Percentiles rank a stretch among this genome's conserved stretches.
These are phyloP conservation scores for Alternaria burnsii DNA, from an alignment of 2,329 filamentous ascomycete species.

Conservation along the genomic window DNA sequence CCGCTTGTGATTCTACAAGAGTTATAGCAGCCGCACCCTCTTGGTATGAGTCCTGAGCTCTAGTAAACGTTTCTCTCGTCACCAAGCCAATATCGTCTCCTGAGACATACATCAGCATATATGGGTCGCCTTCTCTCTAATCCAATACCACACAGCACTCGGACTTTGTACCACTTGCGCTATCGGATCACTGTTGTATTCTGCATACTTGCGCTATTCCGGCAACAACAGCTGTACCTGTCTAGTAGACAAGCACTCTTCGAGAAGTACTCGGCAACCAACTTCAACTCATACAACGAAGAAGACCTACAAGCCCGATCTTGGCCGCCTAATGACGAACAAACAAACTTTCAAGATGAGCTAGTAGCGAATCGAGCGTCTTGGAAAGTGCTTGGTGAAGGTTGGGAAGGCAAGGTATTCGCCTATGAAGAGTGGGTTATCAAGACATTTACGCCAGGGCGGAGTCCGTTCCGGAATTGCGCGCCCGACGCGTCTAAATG, in stretches of 20 bases:
- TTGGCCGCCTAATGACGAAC: constrained; percentile 16
- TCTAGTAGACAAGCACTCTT: constrained; percentile 27
- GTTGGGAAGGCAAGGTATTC: constrained; percentile 38
- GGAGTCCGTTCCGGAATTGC: constrained; percentile 40
- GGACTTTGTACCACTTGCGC: constrained; percentile 13
- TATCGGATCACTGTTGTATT: constrained; percentile 25
- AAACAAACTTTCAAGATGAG: constrained; percentile 21
- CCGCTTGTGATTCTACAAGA: constrained; percentile 4
- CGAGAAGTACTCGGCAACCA: constrained; percentile 34
- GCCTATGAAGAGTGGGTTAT: constrained; percentile 33
- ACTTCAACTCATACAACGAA: constrained; percentile 11
- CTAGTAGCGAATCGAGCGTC: constrained; percentile 28
- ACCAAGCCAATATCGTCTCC: not conserved
- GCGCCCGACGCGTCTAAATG: constrained; percentile 23
- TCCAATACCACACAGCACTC: constrained; percentile 14
- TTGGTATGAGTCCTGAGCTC: not conserved
- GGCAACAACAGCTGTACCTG: constrained; percentile 31
- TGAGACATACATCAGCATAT: not conserved
- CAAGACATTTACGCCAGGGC: constrained; percentile 36
- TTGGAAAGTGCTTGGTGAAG: constrained; percentile 33
- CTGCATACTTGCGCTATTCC: constrained; percentile 23
- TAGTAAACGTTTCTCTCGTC: not conserved
- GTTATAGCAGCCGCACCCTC: not conserved
- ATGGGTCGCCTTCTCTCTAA: constrained; percentile 19
- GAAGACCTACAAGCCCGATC: constrained; percentile 2